Evolutionary conservation across 345 rosid genomes (phyloP).

Genomic region (Combretum micranthum): DNA sequence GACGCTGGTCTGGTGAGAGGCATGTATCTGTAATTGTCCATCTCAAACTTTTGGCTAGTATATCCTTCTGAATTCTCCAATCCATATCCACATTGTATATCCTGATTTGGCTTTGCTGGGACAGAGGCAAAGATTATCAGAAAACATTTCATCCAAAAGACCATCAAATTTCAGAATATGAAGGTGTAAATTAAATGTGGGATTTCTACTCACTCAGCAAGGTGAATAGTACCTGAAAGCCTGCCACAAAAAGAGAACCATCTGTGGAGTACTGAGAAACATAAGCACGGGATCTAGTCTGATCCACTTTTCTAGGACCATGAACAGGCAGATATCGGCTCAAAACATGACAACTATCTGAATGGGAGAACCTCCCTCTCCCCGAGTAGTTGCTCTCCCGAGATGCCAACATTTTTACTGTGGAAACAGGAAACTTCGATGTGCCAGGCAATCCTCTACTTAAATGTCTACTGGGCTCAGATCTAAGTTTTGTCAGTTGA

Average conservation of each 20-base stretch:
- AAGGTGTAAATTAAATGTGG: neutral
- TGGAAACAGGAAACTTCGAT: slow-evolving; percentile 35
- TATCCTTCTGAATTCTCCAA: slow-evolving; percentile 54
- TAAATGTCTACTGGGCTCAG: slow-evolving; percentile 33
- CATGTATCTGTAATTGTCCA: slow-evolving; percentile 68
- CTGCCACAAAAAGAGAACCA: slow-evolving; percentile 55
- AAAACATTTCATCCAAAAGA: neutral
- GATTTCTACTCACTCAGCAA: neutral
- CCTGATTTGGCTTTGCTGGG: slow-evolving; percentile 47
- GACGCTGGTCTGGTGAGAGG: slow-evolving; percentile 56
- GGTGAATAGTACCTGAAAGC: slow-evolving; percentile 42
- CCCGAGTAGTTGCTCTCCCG: slow-evolving; percentile 55
- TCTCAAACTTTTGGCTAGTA: slow-evolving; percentile 39
- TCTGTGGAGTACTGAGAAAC: slow-evolving; percentile 60
- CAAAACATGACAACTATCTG: slow-evolving; percentile 53
- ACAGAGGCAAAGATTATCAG: slow-evolving; percentile 1
- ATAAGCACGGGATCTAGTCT: slow-evolving; percentile 34
- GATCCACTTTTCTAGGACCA: slow-evolving; percentile 42
- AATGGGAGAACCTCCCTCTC: slow-evolving; percentile 48
- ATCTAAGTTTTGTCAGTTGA: slow-evolving; percentile 44
- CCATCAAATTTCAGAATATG: neutral
- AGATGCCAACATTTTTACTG: slow-evolving; percentile 53
- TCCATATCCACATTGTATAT: slow-evolving; percentile 53
- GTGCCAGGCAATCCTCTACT: slow-evolving; percentile 16
- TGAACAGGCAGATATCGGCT: slow-evolving; percentile 49